Evolutionary conservation across 257 asterid genomes (phyloP).

Genomic region (Scutellaria galericulata): DNA sequence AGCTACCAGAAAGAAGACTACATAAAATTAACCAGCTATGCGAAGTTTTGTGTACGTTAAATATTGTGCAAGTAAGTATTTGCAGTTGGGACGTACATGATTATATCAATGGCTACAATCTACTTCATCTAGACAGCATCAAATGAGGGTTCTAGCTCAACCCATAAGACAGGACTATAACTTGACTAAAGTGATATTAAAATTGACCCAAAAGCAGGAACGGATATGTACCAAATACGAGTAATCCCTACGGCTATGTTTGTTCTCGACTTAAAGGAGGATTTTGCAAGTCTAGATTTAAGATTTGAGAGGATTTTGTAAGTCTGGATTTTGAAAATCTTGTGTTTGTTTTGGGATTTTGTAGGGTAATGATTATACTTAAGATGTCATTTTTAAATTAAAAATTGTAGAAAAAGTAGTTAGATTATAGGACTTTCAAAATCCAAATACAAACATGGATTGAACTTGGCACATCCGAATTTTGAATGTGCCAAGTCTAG

Average conservation of each 20-base stretch:
- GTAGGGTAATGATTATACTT: too few species aligned
- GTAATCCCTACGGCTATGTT: neutral
- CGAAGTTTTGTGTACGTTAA: neutral
- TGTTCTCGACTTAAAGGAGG: too few species aligned
- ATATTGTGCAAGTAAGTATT: constrained; percentile 7
- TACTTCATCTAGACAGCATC: neutral
- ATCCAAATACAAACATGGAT: too few species aligned
- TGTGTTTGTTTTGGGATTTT: too few species aligned
- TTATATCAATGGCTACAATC: neutral
- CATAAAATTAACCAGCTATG: neutral
- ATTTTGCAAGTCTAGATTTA: too few species aligned
- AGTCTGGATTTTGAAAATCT: too few species aligned
- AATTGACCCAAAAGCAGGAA: neutral
- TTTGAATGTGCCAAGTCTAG: too few species aligned
- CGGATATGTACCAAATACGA: neutral
- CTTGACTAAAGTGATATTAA: constrained; percentile 15
- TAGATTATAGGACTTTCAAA: too few species aligned
- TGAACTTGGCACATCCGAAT: too few species aligned
- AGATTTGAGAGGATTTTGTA: too few species aligned
- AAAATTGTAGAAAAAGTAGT: too few species aligned
- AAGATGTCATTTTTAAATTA: too few species aligned
- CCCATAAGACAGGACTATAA: neutral
- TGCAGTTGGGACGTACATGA: neutral
- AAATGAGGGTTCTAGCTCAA: neutral
- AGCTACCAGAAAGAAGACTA: constrained; percentile 11